Percentiles rank a stretch among this genome's conserved stretches.
These are phyloP conservation scores for Mycena crocata DNA, from an alignment of 768 basidiomycete genomes.

Conservation along the genomic window DNA sequence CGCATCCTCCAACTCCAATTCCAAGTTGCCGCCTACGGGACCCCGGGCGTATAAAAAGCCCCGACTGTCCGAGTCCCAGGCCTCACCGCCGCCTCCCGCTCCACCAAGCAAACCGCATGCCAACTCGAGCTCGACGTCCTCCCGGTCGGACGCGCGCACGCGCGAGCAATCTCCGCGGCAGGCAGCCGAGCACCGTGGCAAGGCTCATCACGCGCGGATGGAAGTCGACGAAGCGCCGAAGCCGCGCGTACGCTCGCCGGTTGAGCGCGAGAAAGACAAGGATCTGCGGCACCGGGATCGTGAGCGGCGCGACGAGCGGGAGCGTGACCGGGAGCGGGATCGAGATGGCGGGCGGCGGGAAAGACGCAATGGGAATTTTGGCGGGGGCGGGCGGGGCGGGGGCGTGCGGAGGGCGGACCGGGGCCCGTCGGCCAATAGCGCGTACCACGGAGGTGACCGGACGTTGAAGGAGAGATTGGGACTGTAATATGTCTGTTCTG, in stretches of 20 bases:
- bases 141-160: conserved; percentile 35
- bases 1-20: too few species aligned
- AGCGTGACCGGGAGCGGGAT: conserved; percentile 42
- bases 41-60: conserved; percentile 86
- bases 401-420: conserved; percentile 42
- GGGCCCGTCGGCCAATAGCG: conserved; percentile 45
- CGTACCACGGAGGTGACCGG: conserved; percentile 67
- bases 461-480: conserved; percentile 90
- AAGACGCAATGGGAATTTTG: conserved; percentile 35
- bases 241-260: conserved; percentile 56
- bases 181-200: conserved; percentile 37
- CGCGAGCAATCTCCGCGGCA: conserved; percentile 33
- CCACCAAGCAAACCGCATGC: conserved; percentile 39
- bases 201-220: conserved; percentile 46
- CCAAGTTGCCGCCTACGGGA: conserved; percentile 76
- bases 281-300: conserved; percentile 49
- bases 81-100: conserved; percentile 44
- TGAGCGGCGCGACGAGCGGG: conserved; percentile 49
- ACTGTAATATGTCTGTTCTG: conserved; percentile 54
- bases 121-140: conserved; percentile 22
- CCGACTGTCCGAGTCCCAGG: conserved; percentile 62
- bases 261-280: conserved; percentile 45
- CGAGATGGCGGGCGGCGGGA: conserved; percentile 48
- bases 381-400: conserved; percentile 50
- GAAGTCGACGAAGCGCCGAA: conserved; percentile 70